These are phyloP conservation scores for Alternaria brassicicola DNA, from an alignment of 2,329 filamentous ascomycete genomes.

Conservation along the genomic window DNA sequence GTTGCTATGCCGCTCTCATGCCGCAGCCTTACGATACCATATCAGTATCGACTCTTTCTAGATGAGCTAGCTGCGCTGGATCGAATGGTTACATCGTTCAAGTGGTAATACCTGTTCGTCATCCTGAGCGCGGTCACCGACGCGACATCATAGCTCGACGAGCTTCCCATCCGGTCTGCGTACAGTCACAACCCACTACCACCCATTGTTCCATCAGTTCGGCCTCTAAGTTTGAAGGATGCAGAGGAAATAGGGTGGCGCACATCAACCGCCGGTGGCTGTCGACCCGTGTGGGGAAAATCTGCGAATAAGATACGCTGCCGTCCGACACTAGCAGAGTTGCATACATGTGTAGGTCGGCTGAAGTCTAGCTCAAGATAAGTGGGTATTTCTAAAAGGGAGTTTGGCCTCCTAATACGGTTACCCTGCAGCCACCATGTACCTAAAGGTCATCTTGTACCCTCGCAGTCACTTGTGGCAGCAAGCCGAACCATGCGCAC, in stretches of 20 bases:
- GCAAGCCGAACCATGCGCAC: not conserved
- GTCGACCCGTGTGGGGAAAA: not conserved
- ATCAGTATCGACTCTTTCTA: not conserved
- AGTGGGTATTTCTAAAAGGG: not conserved
- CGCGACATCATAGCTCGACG: not conserved
- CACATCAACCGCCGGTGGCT: constrained; percentile 1
- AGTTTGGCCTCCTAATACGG: not conserved
- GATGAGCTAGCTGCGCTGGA: not conserved
- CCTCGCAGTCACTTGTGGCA: not conserved
- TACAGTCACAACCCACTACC: not conserved
- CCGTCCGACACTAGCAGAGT: not conserved
- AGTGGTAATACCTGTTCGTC: not conserved
- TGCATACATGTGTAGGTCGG: not conserved
- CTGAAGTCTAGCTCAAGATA: not conserved
- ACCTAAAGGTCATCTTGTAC: not conserved
- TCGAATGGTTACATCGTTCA: not conserved
- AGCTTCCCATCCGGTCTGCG: not conserved
- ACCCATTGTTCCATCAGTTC: not conserved
- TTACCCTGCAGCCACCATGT: constrained; percentile 1
- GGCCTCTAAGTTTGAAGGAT: not conserved
- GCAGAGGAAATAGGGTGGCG: not conserved
- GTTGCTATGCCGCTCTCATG: not conserved
- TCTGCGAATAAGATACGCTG: constrained; percentile 1
- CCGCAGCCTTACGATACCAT: not conserved
- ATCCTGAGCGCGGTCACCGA: not conserved